A percentile compares a stretch with the other conserved stretches of the same genome.
Evolutionary conservation across 192 early-diverging fungal species (phyloP).

Genomic region (Coemansia sp.): DNA sequence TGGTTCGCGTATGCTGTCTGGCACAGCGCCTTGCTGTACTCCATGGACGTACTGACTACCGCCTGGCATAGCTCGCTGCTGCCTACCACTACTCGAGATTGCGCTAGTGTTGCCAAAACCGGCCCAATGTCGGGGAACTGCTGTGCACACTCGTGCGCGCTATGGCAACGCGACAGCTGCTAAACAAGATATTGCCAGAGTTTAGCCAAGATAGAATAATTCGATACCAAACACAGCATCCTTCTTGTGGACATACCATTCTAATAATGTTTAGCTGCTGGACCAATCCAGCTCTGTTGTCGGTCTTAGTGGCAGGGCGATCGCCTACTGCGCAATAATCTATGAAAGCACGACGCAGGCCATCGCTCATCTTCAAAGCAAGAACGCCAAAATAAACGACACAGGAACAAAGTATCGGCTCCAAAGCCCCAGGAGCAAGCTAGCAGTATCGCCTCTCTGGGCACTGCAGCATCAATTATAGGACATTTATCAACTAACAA

Average conservation of each 20-base stretch:
- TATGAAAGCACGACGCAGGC: constrained; percentile 25
- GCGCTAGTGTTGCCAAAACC: constrained; percentile 30
- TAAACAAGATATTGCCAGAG: neutral
- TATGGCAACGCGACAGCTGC: constrained; percentile 33
- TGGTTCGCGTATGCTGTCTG: constrained; percentile 40
- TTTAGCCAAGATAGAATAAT: neutral
- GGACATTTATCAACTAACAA: neutral
- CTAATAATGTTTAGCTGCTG: constrained; percentile 19
- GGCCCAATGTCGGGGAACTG: constrained; percentile 37
- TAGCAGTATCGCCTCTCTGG: neutral
- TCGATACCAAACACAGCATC: neutral
- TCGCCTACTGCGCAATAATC: constrained; percentile 22
- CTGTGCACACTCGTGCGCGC: constrained; percentile 47
- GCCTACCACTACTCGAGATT: constrained; percentile 14
- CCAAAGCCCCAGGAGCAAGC: constrained; percentile 1
- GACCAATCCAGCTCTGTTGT: constrained; percentile 12
- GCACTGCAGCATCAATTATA: neutral
- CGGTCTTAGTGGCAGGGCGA: neutral
- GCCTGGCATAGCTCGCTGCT: constrained; percentile 19
- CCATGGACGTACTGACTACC: constrained; percentile 30
- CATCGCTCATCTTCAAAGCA: constrained; percentile 18
- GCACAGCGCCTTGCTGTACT: constrained; percentile 42
- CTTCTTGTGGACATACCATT: constrained; percentile 18
- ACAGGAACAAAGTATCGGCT: neutral
- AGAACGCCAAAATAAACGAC: neutral